Evolutionary conservation across 768 basidiomycete genomes (phyloP), one percentile per base, ranked within the genome.

Genomic region (Punctularia strigosozonata): DNA sequence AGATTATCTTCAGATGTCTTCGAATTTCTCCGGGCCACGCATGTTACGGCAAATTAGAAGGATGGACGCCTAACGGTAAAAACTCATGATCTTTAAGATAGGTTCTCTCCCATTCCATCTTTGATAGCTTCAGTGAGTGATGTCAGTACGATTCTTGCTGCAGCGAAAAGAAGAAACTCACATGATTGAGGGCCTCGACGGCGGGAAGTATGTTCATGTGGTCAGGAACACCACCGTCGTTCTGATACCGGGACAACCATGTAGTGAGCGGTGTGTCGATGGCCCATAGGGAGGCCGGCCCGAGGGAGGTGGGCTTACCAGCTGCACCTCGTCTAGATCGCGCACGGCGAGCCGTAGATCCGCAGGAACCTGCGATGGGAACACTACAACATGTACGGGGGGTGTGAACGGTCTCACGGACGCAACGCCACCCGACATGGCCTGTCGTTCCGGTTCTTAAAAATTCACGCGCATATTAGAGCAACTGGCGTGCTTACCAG

Each of bases 191-290:
- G 8, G 81, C 80, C 30, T 81, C 76, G 4, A 52, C 36, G 8
- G 60, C 61, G 6, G 78, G 66, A 12, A 88, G 50, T 17, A 88
- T 57, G 50, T 87, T 82, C 82, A 88, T 86, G 47, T 87, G 80
- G 45, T 84, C 75, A 6, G 82, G 82, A 22, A 72, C 44, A 26
- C 51, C 56, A 17, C 72, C 62, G 21, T 61, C 68, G 19, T 69
- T 65, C 65, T 64, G 40, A 5, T 24, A n/a, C n/a, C 19, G 17
- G 14, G 33, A 43, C 25, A 44, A 34, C 19, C 60, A 37, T 75
- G 73, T 73, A 73, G 47, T 13, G 39, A 45, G 44, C 35, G 36
- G 8, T 25, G 30, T 35, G 19, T 26, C 24, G 34, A 3, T 38
- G 24, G 32, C 21, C 33, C 31, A 34, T n/a, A 34, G 21, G 39